Evolutionary conservation across 495 filamentous ascomycete genomes (phyloP).

Genomic region (Neurospora sp.): DNA sequence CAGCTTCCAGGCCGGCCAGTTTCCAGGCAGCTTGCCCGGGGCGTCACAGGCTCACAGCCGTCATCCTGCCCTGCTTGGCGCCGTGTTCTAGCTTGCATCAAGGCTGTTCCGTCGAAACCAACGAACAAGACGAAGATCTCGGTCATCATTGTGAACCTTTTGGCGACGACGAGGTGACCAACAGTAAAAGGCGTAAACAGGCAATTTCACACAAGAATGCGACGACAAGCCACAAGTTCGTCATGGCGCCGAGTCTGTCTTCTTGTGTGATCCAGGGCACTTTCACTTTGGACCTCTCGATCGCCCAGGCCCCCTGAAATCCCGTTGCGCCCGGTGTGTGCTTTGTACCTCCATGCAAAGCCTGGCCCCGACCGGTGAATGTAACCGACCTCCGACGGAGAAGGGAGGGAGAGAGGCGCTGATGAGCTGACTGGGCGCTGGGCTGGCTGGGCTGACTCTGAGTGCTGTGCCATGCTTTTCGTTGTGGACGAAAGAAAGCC

Average conservation of each 20-base stretch:
- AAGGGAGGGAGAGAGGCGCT: background rate
- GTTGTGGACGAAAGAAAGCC: background rate
- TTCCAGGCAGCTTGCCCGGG: background rate
- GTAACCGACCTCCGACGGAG: background rate
- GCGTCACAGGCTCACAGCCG: background rate
- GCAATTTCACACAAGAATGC: background rate
- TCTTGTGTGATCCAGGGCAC: background rate
- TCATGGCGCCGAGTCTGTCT: background rate
- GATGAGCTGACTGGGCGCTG: background rate
- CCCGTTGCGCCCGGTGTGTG: background rate
- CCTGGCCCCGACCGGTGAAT: background rate
- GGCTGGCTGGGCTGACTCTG: background rate
- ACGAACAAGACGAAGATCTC: background rate
- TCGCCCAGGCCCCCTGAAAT: background rate
- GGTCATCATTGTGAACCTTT: background rate
- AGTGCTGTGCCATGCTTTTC: background rate
- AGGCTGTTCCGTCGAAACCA: background rate
- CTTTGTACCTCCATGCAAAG: background rate
- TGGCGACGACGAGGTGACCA: background rate
- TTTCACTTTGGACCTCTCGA: background rate
- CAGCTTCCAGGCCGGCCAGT: background rate
- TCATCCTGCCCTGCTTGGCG: background rate
- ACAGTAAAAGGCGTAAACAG: background rate
- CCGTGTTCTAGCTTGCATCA: background rate
- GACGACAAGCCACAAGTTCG: background rate